Evolutionary conservation across 1,284 basidiomycete genomes (phyloP), one percentile per base, ranked within the genome.

Genomic region (Leccinum insolens): DNA sequence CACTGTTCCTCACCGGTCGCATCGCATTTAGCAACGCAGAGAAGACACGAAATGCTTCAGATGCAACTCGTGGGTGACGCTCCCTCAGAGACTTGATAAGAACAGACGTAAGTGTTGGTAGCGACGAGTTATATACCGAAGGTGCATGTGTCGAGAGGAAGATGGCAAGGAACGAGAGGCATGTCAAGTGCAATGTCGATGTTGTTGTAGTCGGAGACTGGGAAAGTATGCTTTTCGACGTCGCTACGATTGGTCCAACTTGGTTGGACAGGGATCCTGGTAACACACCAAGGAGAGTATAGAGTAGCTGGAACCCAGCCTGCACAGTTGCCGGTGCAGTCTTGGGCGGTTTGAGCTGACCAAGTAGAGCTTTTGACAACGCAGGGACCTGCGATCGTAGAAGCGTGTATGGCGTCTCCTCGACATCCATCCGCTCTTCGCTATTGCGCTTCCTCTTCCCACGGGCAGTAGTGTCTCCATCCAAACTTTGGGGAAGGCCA

Each of bases 141-240:
- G 92, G 87, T 15, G 91, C 80, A 75, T 99, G 96, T 0, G 91
- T 91, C 17, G 88, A 83, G 80, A 98, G 95, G 81, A 96, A 94
- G 0, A 91, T 83, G 3, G 89, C 85, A 63, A 97, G 87, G 86
- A 99, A 98, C 2, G 91, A 89, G 28, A 99, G 84, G 69, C 90
- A 90, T 0, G 92, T 89, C 61, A 95, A 85, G 69, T 95, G 92
- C 37, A 96, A 81, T 8, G 89, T 85, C 0, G 94, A 89, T 0
- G 91, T 90, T 0, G 89, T 88, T 0, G 89, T 89, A 7, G 87
- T 86, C 1, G 89, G 85, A 2, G 89, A 78, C 68, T 90, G 87
- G 0, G 86, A 84, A 7, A 94, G 80, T 14, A 92, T 85, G 17
- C 83, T 81, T 73, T 89, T 91, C 39, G 87, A 86, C 17, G 86